A percentile compares a stretch with the other conserved stretches of the same genome.
Evolutionary conservation across 371 early-diverging fungal genomes (phyloP).

Genomic region (Mortierella sp.): DNA sequence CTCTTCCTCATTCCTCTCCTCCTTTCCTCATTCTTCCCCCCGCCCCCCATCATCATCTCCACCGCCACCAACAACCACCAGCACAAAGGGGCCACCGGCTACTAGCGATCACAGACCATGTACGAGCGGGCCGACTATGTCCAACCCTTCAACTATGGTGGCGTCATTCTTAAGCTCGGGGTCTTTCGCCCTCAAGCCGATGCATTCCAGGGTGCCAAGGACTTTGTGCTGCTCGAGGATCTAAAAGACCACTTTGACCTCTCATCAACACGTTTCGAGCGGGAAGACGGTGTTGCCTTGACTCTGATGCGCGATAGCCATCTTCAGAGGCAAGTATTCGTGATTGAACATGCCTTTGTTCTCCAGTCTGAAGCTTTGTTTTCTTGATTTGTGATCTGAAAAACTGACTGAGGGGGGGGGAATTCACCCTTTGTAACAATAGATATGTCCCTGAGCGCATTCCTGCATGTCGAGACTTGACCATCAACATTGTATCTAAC

Average conservation of each 20-base stretch:
- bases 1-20: no score
- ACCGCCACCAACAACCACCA: no score
- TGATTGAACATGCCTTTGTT: no score
- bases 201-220: background rate
- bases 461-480: slow-evolving; percentile 8
- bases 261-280: background rate
- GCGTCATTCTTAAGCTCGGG: slow-evolving; percentile 12
- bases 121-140: slow-evolving; percentile 19
- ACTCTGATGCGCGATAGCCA: slow-evolving; percentile 14
- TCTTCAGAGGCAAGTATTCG: slow-evolving; percentile 12
- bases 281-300: slow-evolving; percentile 16
- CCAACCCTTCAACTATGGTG: slow-evolving; percentile 24
- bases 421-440: background rate
- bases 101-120: slow-evolving; percentile 9
- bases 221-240: slow-evolving; percentile 29
- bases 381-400: background rate
- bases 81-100: no score
- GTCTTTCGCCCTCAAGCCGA: slow-evolving; percentile 11
- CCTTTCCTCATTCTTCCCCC: no score
- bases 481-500: slow-evolving; percentile 18
- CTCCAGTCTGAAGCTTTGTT: no score
- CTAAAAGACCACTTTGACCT: slow-evolving; percentile 19
- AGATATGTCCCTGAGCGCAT: slow-evolving; percentile 28
- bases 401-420: background rate
- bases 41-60: no score